Evolutionary conservation across 805 yeast species (phyloP), one percentile per base, ranked within the genome.

Genomic region (Ogataea pini): DNA sequence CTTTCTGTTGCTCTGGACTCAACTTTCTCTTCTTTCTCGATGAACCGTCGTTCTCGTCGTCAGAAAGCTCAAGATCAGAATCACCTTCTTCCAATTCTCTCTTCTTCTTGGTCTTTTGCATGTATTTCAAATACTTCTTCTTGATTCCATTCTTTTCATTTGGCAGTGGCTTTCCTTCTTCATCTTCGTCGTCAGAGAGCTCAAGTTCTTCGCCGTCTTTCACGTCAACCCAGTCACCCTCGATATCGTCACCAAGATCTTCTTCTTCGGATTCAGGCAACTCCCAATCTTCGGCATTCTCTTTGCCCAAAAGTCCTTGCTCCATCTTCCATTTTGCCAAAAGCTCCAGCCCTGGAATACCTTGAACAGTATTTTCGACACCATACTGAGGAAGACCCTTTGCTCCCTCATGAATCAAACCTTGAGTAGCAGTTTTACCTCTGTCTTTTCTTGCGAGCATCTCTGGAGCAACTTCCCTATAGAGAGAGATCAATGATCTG

Each of bases 381-480:
- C 97, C 97, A 57, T 77, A 91, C 63, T 78, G 78, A 32, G 83
- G 83, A 54, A 72, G 47, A 17, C 76, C 76, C 24, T 72, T 71
- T 54, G 80, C 76, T 32, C 61, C 63, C 46, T 78, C 83, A 22
- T 77, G 75, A 57, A 85, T 86, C 50, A 92, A 54, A 49, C 81
- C 94, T 81, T 91, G 85, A 14, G 96, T 76, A 7, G 97, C 98
- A 19, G 76, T 72, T 71, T 94, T 92, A 64, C 99, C 99, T 65
- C 99, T 80, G 65, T 94, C 98, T 63, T 89, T 90, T 58, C 83
- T 78, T 46, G 79, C 77, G 59, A 94, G 78, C 97, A 94, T 88
- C 55, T 92, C 96, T 5, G 99, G 99, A 2, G 97, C 97, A 48
- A 91, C 85, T 53, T 91, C 97, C 69, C 99, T 80, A 69, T 88